A percentile compares a stretch with the other conserved stretches of the same genome.
These are phyloP conservation scores for Yamadazyma sp. DNA, from an alignment of 805 yeast genomes.

Conservation along the genomic window DNA sequence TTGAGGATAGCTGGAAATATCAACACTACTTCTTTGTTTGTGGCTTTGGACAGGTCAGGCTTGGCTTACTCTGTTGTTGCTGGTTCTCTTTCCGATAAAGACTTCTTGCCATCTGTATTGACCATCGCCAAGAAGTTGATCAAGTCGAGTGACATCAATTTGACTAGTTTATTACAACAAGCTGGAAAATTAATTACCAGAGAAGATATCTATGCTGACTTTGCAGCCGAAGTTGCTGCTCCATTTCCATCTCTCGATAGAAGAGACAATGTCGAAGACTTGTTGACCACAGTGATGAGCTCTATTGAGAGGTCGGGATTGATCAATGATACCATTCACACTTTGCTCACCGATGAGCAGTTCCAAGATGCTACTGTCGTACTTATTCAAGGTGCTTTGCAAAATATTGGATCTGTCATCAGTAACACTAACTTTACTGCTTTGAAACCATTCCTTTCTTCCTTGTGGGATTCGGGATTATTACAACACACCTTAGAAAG, in stretches of 20 bases:
- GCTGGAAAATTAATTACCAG: slow-evolving; percentile 15
- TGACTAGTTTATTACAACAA: slow-evolving; percentile 16
- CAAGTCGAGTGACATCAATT: slow-evolving; percentile 18
- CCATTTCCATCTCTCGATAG: slow-evolving; percentile 12
- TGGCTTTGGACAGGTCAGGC: slow-evolving; percentile 30
- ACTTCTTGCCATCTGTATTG: slow-evolving; percentile 25
- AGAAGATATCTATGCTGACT: slow-evolving; percentile 11
- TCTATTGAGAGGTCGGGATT: slow-evolving; percentile 29
- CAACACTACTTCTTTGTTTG: slow-evolving; percentile 27
- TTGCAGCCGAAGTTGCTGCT: slow-evolving; percentile 7
- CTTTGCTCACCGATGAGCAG: slow-evolving; percentile 22
- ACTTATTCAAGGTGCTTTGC: slow-evolving; percentile 24
- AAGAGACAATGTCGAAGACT: slow-evolving; percentile 32
- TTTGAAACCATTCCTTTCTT: slow-evolving; percentile 20
- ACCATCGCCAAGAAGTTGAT: slow-evolving; percentile 21
- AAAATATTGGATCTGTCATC: slow-evolving; percentile 19
- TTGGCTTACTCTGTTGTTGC: slow-evolving; percentile 28
- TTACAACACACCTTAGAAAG: slow-evolving; percentile 21
- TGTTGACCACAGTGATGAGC: slow-evolving; percentile 27
- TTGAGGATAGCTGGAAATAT: slow-evolving; percentile 16
- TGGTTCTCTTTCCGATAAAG: slow-evolving; percentile 21
- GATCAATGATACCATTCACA: slow-evolving; percentile 23
- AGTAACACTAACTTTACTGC: slow-evolving; percentile 19
- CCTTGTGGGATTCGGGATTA: slow-evolving; percentile 25
- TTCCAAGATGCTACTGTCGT: slow-evolving; percentile 25